Percentiles rank a stretch among this genome's conserved stretches.
Evolutionary conservation across 73 alveolate species (phyloP).

Genomic region (Paramecium pentaurelia): DNA sequence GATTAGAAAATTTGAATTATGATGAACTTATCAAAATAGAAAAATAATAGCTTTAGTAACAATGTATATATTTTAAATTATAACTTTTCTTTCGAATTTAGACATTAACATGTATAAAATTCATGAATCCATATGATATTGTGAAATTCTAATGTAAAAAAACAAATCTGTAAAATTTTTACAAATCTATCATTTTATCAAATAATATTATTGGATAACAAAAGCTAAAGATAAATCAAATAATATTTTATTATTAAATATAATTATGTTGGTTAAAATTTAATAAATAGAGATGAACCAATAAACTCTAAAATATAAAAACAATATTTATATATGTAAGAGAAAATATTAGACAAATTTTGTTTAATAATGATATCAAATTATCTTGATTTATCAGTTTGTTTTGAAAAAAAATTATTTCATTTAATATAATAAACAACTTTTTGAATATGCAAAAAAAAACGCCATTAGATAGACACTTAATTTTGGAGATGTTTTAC

Average conservation of each 20-base stretch:
- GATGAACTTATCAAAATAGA: too few species aligned
- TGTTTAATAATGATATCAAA: not conserved
- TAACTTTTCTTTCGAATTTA: not conserved
- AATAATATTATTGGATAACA: too few species aligned
- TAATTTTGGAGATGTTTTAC: not conserved
- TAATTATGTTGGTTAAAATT: not conserved
- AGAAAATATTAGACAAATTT: not conserved
- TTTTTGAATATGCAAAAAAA: not conserved
- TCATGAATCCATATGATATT: too few species aligned
- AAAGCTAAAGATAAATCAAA: not conserved
- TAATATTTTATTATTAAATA: too few species aligned
- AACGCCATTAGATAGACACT: not conserved
- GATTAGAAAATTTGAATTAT: not conserved
- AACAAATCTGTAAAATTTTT: too few species aligned
- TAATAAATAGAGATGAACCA: not conserved
- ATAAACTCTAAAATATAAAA: not conserved
- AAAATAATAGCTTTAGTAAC: too few species aligned
- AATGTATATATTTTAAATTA: too few species aligned
- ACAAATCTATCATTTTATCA: not conserved
- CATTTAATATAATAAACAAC: not conserved
- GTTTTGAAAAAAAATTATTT: not conserved
- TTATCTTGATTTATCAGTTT: not conserved
- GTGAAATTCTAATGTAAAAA: too few species aligned
- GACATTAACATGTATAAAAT: not conserved
- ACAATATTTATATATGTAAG: not conserved